Base-by-base conservation (phyloP, 257 asterid species). In the Verbena officinalis region DNA sequence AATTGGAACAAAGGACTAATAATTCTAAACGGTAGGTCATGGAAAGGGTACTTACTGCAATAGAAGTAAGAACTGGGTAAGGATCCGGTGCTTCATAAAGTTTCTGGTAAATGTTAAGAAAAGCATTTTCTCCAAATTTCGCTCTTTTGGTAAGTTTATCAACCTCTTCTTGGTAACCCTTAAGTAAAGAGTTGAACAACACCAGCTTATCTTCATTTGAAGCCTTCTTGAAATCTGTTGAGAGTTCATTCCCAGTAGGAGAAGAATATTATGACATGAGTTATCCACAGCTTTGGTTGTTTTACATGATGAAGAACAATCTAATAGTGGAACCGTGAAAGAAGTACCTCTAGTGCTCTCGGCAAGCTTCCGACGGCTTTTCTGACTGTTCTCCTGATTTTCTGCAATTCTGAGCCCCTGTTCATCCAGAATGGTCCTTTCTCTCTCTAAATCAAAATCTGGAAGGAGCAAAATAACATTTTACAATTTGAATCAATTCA, bases 61-160 rank as follows among this genome's bases (percentile, higher is more conserved):
- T 71, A 56, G 95, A 90, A 83, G 86, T 69, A 55, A 94, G 95
- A 69, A 84, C 77, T 11, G 96, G 96, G 65, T 76, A 90, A 36
- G 99, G 99, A 73, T 94, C 97, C 12, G 99, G 99, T 52, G 99
- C 97, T 80, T 94, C 99, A 40, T 94, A 94, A 57, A 94, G 87
- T 71, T 94, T 94, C 80, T 90, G 99, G 76, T 94, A 94, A 74
- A 94, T 90, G 82, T 88, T 94, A 46, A 94, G 99, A 73, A 90
- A 94, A 60, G 99, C 88, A 78, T 94, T 90, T 81, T 94, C 99
- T 72, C 97, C 99, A 64, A 81, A 94, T 64, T 90, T 90, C 0
- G 97, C 97, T 77, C 99, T 81, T 80, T 94, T 94, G 69, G 97
- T 94, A 64, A 94, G 96, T 54, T 90, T 94, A 82, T 94, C 99